A percentile compares a stretch with the other conserved stretches of the same genome.
These are phyloP conservation scores for Rossbeevera mucosa DNA, from an alignment of 768 basidiomycete genomes.

Conservation along the genomic window DNA sequence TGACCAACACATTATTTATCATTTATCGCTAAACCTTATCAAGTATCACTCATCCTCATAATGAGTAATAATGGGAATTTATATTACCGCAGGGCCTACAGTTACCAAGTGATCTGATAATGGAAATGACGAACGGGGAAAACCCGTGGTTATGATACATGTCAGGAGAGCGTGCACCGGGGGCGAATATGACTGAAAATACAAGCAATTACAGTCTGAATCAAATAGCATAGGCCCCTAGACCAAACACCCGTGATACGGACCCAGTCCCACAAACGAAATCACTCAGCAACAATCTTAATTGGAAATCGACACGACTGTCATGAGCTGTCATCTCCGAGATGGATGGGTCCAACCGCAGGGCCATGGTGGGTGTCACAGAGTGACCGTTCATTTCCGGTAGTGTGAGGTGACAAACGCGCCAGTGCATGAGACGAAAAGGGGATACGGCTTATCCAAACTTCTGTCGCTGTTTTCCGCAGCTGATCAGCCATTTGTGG, in stretches of 20 bases:
- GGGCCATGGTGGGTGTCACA: background rate
- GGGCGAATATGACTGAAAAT: background rate
- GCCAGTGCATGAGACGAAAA: background rate
- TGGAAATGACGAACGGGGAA: background rate
- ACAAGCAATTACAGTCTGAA: conserved; percentile 3
- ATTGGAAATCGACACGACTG: background rate
- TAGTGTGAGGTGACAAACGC: background rate
- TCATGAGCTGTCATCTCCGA: conserved; percentile 13
- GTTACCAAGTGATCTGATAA: background rate
- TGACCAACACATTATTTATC: background rate
- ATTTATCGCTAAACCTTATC: background rate
- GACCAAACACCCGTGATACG: background rate
- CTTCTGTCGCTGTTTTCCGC: conserved; percentile 56
- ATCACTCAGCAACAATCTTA: background rate
- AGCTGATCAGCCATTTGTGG: conserved; percentile 46
- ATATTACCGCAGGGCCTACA: background rate
- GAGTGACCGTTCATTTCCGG: background rate
- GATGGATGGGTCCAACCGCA: conserved; percentile 21
- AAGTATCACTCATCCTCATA: background rate
- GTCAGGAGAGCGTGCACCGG: background rate
- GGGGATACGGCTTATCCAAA: conserved; percentile 47
- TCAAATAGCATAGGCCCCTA: background rate
- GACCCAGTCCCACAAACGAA: background rate
- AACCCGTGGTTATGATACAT: background rate
- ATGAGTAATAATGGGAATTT: background rate